Evolutionary conservation across 1,284 basidiomycete genomes (phyloP).

Genomic region (Heliocybe sulcata): DNA sequence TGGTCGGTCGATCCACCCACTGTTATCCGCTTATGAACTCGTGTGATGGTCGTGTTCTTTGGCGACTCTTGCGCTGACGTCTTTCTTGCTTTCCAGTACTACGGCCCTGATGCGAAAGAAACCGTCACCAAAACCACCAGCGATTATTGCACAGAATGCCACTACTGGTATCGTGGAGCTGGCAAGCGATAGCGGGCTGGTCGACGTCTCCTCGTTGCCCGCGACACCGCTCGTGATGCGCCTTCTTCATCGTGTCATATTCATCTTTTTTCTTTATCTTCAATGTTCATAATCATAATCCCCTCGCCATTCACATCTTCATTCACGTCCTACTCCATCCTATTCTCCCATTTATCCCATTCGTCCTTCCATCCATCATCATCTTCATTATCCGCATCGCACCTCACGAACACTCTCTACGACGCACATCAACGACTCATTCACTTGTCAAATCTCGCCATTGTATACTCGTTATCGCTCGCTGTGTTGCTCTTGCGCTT

Average conservation of each 20-base stretch:
- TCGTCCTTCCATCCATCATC: too few species aligned
- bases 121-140: conserved; percentile 41
- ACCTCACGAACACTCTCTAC: background rate
- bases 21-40: background rate
- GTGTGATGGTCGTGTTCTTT: background rate
- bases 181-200: background rate
- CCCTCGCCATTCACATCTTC: too few species aligned
- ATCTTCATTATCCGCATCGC: too few species aligned
- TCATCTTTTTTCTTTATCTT: too few species aligned
- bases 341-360: too few species aligned
- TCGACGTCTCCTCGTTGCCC: too few species aligned
- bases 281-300: too few species aligned
- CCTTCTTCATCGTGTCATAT: too few species aligned
- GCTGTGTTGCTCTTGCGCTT: background rate
- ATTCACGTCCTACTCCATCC: too few species aligned
- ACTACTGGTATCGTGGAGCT: conserved; percentile 44
- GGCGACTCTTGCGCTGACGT: too few species aligned
- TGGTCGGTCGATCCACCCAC: background rate
- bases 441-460: background rate
- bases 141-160: conserved; percentile 56
- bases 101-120: conserved; percentile 61
- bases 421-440: background rate
- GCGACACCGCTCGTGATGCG: too few species aligned
- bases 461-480: background rate
- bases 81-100: conserved; percentile 38